These are phyloP conservation scores for Pyrenophora seminiperda DNA, from an alignment of 2,329 filamentous ascomycete species.

Conservation along the genomic window DNA sequence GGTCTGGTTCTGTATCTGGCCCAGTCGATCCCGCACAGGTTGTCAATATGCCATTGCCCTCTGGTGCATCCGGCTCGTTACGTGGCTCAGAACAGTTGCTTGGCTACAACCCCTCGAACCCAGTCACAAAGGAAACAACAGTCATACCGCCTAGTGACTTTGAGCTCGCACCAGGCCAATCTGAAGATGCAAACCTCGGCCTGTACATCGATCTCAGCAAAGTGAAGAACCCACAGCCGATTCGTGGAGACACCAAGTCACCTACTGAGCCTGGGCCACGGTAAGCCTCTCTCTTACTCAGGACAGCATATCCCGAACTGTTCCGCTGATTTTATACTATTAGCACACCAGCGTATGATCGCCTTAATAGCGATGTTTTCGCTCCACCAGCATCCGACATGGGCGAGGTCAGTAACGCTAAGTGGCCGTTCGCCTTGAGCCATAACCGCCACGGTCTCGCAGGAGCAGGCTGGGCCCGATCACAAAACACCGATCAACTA, in stretches of 20 bases:
- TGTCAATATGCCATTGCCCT: constrained; percentile 24
- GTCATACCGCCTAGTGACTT: constrained; percentile 45
- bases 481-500: constrained; percentile 48
- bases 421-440: constrained; percentile 51
- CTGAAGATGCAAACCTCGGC: constrained; percentile 45
- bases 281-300: constrained; percentile 9
- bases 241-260: constrained; percentile 44
- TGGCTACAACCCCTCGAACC: constrained; percentile 43
- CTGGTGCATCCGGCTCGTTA: constrained; percentile 44
- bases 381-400: constrained; percentile 48
- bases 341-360: constrained; percentile 37
- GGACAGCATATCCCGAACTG: rapidly evolving
- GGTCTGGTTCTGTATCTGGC: not conserved
- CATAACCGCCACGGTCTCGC: constrained; percentile 50
- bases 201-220: constrained; percentile 48
- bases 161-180: constrained; percentile 46
- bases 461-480: constrained; percentile 50
- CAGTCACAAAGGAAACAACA: constrained; percentile 39
- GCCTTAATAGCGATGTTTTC: constrained; percentile 49
- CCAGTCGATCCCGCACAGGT: constrained; percentile 16
- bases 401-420: constrained; percentile 48
- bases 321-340: not conserved
- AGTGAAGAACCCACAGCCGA: constrained; percentile 50
- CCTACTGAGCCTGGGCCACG: constrained; percentile 49
- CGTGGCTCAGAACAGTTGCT: constrained; percentile 40